These are phyloP conservation scores for Teunomyces lycoperdinae DNA, from an alignment of 805 yeast genomes.

Conservation along the genomic window DNA sequence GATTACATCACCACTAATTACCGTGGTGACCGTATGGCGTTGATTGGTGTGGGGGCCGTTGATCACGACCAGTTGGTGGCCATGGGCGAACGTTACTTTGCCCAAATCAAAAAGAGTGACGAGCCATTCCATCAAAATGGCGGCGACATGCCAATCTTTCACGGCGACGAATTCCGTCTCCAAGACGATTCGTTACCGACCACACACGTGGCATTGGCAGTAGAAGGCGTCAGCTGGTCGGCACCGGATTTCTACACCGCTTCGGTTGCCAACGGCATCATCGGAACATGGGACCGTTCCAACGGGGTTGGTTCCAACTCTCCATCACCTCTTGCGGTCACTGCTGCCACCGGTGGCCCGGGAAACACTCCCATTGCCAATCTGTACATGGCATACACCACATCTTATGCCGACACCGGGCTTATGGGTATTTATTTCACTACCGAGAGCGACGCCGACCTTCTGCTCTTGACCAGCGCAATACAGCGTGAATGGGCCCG, in stretches of 20 bases:
- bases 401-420: constrained; percentile 96
- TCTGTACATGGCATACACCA: constrained; percentile 93
- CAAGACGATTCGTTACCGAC: constrained; percentile 81
- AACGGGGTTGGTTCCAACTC: constrained; percentile 78
- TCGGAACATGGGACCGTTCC: constrained; percentile 97
- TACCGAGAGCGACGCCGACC: constrained; percentile 68
- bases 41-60: constrained; percentile 96
- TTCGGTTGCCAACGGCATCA: constrained; percentile 91
- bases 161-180: constrained; percentile 82
- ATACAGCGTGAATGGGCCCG: constrained; percentile 87
- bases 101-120: constrained; percentile 58
- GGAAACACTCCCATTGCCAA: constrained; percentile 73
- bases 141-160: constrained; percentile 72
- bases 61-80: constrained; percentile 80
- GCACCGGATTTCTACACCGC: constrained; percentile 95
- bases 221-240: constrained; percentile 98
- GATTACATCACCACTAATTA: constrained; percentile 82
- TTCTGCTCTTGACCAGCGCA: constrained; percentile 68
- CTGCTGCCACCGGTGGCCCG: constrained; percentile 56
- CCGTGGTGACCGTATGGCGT: constrained; percentile 95
- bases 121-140: constrained; percentile 73
- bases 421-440: constrained; percentile 95
- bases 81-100: constrained; percentile 74
- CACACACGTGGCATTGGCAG: constrained; percentile 88
- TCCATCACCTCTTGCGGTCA: constrained; percentile 80